Conservation (phyloP, 164 flowering plant species). For the Nymphaea colorata region DNA sequence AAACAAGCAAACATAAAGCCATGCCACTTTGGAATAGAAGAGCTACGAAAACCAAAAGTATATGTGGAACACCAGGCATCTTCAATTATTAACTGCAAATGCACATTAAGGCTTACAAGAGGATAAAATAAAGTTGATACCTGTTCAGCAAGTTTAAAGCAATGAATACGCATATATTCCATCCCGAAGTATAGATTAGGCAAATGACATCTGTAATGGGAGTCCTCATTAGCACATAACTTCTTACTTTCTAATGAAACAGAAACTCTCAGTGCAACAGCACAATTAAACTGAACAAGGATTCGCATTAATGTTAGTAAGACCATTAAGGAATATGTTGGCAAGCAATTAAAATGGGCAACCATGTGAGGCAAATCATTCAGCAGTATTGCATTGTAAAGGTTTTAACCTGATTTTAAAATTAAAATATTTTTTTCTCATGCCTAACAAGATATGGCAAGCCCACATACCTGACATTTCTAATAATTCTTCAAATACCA, state of each 20-base stretch:
- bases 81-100: too few species aligned
- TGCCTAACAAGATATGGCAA: too few species aligned
- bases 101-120: too few species aligned
- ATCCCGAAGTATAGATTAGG: constrained; percentile 88
- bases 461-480: too few species aligned
- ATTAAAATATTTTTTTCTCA: too few species aligned
- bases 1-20: too few species aligned
- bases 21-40: too few species aligned
- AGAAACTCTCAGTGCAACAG: too few species aligned
- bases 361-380: neutral
- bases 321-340: neutral
- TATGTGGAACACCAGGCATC: too few species aligned
- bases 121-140: constrained; percentile 24
- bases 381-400: neutral
- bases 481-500: too few species aligned
- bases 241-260: neutral
- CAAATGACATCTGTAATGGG: constrained; percentile 87
- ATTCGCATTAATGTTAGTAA: neutral
- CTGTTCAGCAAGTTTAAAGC: constrained; percentile 93
- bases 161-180: constrained; percentile 98
- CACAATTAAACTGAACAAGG: neutral
- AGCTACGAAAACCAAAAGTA: too few species aligned
- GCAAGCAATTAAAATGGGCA: neutral
- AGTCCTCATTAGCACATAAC: constrained; percentile 39
- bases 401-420: too few species aligned